phyloP scores from a whole-genome alignment of 2,329 filamentous ascomycete species.

The Arthrobotrys conoides region DNA sequence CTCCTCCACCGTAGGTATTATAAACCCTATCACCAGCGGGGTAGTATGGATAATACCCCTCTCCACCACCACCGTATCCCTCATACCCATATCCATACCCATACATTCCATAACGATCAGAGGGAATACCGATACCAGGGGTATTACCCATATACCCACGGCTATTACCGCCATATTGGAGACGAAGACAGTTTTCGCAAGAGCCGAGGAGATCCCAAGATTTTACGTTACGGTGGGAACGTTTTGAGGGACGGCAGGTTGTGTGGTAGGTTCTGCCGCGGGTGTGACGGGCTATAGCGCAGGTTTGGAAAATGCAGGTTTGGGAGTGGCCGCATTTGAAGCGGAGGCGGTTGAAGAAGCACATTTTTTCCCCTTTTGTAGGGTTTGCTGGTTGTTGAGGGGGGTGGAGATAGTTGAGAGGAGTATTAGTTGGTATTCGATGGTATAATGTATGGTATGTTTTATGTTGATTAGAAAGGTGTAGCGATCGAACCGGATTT shows the following conservation, averaged over 20 bases:
- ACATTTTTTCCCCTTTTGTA: slow-evolving; percentile 22
- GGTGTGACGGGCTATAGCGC: slow-evolving; percentile 27
- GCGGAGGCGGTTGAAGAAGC: slow-evolving; percentile 60
- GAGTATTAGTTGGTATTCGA: too few species aligned
- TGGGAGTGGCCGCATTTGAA: slow-evolving; percentile 59
- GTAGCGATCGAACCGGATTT: slow-evolving; percentile 31
- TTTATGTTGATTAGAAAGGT: too few species aligned
- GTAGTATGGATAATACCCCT: slow-evolving; percentile 32
- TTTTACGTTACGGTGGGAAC: slow-evolving; percentile 13
- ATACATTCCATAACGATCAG: not conserved
- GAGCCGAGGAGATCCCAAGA: slow-evolving; percentile 46
- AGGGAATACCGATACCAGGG: slow-evolving; percentile 28
- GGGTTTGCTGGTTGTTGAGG: not conserved
- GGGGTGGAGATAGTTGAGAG: too few species aligned
- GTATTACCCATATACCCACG: not conserved
- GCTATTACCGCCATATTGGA: not conserved
- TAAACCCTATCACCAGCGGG: slow-evolving; percentile 8
- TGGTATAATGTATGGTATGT: too few species aligned
- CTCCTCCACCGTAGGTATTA: not conserved
- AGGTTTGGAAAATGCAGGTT: slow-evolving; percentile 55
- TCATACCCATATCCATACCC: not conserved
- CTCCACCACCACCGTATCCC: not conserved
- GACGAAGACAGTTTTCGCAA: slow-evolving; percentile 39
- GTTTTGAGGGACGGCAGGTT: slow-evolving; percentile 44
- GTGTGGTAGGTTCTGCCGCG: slow-evolving; percentile 39